A percentile compares a stretch with the other conserved stretches of the same genome.
Conservation (phyloP, 306 rosid genomes). For the Rosa lucieae region DNA sequence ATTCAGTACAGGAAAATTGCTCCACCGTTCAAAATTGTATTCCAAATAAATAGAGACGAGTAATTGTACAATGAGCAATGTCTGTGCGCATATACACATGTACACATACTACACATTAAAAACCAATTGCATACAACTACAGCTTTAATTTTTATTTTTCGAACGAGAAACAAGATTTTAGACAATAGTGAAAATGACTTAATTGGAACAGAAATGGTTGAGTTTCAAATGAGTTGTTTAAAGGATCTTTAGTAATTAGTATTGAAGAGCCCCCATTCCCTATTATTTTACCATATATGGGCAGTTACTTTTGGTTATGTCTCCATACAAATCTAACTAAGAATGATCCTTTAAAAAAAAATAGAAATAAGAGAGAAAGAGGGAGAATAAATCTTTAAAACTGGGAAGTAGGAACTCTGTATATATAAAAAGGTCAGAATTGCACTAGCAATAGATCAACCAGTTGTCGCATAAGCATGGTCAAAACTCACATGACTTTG, state of each 20-base stretch:
- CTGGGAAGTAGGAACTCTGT: neutral
- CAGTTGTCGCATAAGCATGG: constrained; percentile 13
- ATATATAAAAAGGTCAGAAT: neutral
- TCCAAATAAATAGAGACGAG: neutral
- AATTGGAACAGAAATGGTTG: neutral
- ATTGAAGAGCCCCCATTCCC: neutral
- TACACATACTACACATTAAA: neutral
- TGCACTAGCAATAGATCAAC: constrained; percentile 12
- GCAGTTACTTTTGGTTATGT: neutral
- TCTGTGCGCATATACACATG: neutral
- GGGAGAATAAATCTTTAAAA: neutral
- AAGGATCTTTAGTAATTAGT: neutral
- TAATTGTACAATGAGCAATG: neutral
- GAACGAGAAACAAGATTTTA: neutral
- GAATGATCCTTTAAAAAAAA: neutral
- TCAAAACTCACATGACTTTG: constrained; percentile 86
- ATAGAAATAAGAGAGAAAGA: no score
- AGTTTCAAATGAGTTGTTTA: neutral
- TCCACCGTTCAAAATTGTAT: constrained; percentile 16
- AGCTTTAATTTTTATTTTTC: neutral
- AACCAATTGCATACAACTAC: neutral
- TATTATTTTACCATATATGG: neutral
- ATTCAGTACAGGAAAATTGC: constrained; percentile 22
- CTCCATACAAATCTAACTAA: neutral
- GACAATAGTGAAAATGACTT: neutral